Evolutionary conservation across 345 rosid species (phyloP), one percentile per base, ranked within the genome.

Genomic region (Luvunga scandens): DNA sequence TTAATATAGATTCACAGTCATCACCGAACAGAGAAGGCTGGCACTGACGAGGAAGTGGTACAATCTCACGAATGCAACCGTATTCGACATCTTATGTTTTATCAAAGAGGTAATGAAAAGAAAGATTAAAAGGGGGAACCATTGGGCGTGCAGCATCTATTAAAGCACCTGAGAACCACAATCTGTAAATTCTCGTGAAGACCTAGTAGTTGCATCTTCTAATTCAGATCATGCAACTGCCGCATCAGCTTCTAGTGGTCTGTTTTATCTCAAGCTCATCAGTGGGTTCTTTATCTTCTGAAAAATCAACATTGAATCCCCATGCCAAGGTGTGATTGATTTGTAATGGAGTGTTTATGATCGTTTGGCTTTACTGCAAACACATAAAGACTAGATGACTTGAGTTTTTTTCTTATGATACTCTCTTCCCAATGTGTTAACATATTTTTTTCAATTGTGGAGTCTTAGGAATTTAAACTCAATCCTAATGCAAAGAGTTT

Each of bases 401-500:
- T 39, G 28, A 45, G 3, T 21, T 72, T 50, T 19, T 38, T 38
- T 36, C 25, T 9, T 59, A n/a, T 68, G 24, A 14, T 62, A 22
- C 22, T 19, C 9, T 60, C 42, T 59, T 25, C 56, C 61, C 67
- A 42, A 79, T 59, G 4, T 68, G 7, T 64, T 10, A 0, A 53
- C 57, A 72, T 56, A 33, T 45, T 69, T 50, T n/a, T n/a, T 56
- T 30, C 28, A 69, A 74, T 60, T 78, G 19, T 64, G 81, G 24
- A n/a, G 72, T 76, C 28, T 73, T 92, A 96, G 99, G 99, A 92
- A 88, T 96, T 96, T 84, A 96, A 84, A 80, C 90, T 90, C 55
- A 96, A 94, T 87, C 99, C 98, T 55, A 89, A 96, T 36, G 99
- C 98, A 24, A 91, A 93, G 91, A 92, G 97, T 77, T 94, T 91